These are phyloP conservation scores for Exophiala phaeomuriformis DNA, from an alignment of 2,329 filamentous ascomycete species.

Conservation along the genomic window DNA sequence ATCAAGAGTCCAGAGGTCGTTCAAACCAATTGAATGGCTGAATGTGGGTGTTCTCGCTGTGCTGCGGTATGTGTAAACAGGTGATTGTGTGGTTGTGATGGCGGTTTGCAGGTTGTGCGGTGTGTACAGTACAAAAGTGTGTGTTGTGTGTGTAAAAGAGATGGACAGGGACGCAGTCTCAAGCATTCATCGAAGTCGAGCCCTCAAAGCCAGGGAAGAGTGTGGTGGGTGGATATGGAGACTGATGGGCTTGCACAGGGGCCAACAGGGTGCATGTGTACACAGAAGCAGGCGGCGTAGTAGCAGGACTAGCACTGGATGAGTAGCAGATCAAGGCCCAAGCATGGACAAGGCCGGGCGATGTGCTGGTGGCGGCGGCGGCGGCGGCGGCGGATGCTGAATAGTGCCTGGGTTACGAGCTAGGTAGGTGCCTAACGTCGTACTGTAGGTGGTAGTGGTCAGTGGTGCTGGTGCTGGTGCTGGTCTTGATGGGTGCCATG, in stretches of 20 bases:
- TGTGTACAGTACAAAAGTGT: not conserved
- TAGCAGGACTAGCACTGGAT: too few relatives aligned
- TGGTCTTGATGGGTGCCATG: too few relatives aligned
- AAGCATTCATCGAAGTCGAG: not conserved
- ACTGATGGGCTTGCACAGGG: not conserved
- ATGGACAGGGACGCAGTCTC: not conserved
- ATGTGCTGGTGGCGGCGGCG: not conserved
- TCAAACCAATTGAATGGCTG: conserved; percentile 7
- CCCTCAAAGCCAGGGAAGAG: not conserved
- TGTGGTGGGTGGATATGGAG: not conserved
- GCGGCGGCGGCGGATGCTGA: not conserved
- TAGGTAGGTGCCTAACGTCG: too few relatives aligned
- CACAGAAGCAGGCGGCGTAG: too few relatives aligned
- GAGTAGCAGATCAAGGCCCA: not conserved
- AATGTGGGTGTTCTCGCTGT: not conserved
- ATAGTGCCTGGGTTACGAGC: too few relatives aligned
- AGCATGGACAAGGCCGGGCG: not conserved
- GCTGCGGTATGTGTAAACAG: not conserved
- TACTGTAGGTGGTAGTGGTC: conserved; percentile 2
- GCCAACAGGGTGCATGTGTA: not conserved
- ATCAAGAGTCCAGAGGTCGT: conserved; percentile 8
- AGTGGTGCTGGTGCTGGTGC: conserved; percentile 1
- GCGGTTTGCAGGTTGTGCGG: not conserved
- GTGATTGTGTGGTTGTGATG: not conserved
- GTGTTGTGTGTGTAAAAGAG: not conserved